phyloP scores from a whole-genome alignment of 2,329 filamentous ascomycete species.

The Diaporthe longicolla region DNA sequence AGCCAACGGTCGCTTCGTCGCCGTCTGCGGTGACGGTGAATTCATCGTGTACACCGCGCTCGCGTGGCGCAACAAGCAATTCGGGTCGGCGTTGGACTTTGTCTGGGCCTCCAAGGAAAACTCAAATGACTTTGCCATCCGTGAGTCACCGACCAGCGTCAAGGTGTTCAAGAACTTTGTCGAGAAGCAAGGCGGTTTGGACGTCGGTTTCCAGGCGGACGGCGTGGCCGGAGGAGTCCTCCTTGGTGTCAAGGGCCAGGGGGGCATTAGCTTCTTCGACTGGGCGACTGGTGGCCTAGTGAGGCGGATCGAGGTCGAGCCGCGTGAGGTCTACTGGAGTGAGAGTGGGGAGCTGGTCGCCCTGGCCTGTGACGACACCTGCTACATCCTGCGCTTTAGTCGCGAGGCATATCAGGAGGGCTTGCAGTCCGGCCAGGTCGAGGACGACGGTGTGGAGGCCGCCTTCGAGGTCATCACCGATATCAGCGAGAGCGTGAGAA shows the following conservation, averaged over 20 bases:
- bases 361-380: conserved; percentile 90
- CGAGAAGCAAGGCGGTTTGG: conserved; percentile 88
- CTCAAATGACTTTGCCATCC: conserved; percentile 97
- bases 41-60: conserved; percentile 99
- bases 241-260: conserved; percentile 94
- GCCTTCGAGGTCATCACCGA: conserved; percentile 98
- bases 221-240: conserved; percentile 90
- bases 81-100: conserved; percentile 95
- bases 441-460: conserved; percentile 92
- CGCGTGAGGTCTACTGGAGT: conserved; percentile 91
- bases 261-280: conserved; percentile 95
- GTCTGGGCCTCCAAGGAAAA: conserved; percentile 98
- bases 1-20: conserved; percentile 89
- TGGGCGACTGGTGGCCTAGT: conserved; percentile 93
- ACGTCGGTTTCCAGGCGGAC: conserved; percentile 96
- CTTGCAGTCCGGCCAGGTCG: conserved; percentile 83
- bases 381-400: conserved; percentile 91
- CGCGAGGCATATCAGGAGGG: conserved; percentile 90
- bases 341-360: conserved; percentile 94
- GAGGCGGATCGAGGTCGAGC: conserved; percentile 88
- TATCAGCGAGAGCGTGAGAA: conserved; percentile 92
- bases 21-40: conserved; percentile 94
- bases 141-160: conserved; percentile 92
- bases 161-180: conserved; percentile 99
- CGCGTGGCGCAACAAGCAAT: conserved; percentile 97